These are phyloP conservation scores for Populus euphratica DNA, from an alignment of 345 rosid species.

Conservation along the genomic window DNA sequence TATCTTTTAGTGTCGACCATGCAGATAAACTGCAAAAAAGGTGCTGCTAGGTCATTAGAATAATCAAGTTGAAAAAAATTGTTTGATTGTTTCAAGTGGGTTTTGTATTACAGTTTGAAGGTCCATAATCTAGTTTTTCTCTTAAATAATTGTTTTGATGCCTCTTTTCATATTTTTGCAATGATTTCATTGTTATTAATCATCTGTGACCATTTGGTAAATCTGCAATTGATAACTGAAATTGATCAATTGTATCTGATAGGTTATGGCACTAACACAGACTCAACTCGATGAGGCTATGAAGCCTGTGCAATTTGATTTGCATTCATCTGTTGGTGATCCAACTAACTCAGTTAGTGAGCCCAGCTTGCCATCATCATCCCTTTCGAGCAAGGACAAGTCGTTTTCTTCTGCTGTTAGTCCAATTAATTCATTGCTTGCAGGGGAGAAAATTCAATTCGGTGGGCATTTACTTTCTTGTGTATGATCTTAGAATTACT, in stretches of 20 bases:
- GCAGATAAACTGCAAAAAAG: background rate
- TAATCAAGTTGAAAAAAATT: background rate
- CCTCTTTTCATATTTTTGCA: background rate
- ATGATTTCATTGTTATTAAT: background rate
- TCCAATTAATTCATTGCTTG: slow-evolving; percentile 80
- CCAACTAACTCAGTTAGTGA: slow-evolving; percentile 44
- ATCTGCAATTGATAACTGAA: background rate
- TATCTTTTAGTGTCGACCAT: background rate
- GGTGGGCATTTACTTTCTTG: slow-evolving; percentile 47
- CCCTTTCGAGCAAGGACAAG: slow-evolving; percentile 55
- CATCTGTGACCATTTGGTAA: background rate
- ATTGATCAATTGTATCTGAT: slow-evolving; percentile 24
- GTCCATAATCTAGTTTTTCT: background rate
- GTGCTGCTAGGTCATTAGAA: background rate
- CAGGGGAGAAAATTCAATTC: slow-evolving; percentile 95
- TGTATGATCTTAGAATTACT: background rate
- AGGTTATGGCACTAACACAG: slow-evolving; percentile 81
- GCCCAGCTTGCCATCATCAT: slow-evolving; percentile 46
- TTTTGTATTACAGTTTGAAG: background rate
- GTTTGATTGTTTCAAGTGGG: background rate
- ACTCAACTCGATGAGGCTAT: slow-evolving; percentile 88
- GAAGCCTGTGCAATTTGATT: slow-evolving; percentile 72
- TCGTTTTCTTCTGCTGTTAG: slow-evolving; percentile 59
- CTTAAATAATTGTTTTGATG: background rate
- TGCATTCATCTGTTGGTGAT: slow-evolving; percentile 65